phyloP scores from a whole-genome alignment of 805 yeast species.

The Clavispora vitiphila region DNA sequence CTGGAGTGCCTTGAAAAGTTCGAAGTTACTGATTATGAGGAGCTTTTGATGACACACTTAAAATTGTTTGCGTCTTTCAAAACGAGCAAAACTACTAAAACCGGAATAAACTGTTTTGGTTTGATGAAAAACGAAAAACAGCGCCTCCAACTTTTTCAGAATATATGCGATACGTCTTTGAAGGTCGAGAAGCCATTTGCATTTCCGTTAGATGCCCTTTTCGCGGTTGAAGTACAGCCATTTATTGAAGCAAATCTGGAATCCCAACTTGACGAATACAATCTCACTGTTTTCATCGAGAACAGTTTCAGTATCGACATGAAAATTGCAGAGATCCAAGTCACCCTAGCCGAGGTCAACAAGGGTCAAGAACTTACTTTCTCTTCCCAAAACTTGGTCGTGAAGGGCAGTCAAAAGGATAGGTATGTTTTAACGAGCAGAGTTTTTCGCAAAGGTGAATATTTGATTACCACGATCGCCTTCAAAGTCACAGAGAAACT shows the following conservation, averaged over 20 bases:
- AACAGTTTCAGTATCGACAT: constrained; percentile 25
- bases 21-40: constrained; percentile 17
- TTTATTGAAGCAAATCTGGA: constrained; percentile 24
- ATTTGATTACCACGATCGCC: background rate
- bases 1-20: constrained; percentile 58
- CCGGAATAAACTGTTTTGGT: constrained; percentile 26
- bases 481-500: constrained; percentile 7
- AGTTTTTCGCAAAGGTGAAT: background rate
- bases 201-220: constrained; percentile 32
- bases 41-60: constrained; percentile 37
- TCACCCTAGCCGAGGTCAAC: constrained; percentile 13
- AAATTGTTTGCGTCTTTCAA: constrained; percentile 33
- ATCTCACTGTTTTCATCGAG: constrained; percentile 27
- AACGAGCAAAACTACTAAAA: constrained; percentile 6
- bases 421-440: background rate
- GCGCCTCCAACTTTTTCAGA: constrained; percentile 4
- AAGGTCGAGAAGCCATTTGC: constrained; percentile 5
- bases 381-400: background rate
- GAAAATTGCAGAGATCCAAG: constrained; percentile 16
- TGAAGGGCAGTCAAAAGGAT: background rate
- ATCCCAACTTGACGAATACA: constrained; percentile 27
- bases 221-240: constrained; percentile 31
- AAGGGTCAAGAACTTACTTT: background rate
- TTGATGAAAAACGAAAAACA: constrained; percentile 15
- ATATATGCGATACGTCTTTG: constrained; percentile 2